A percentile compares a stretch with the other conserved stretches of the same genome.
Evolutionary conservation across 164 flowering plant genomes (phyloP).

Genomic region (Magnolia officinalis): DNA sequence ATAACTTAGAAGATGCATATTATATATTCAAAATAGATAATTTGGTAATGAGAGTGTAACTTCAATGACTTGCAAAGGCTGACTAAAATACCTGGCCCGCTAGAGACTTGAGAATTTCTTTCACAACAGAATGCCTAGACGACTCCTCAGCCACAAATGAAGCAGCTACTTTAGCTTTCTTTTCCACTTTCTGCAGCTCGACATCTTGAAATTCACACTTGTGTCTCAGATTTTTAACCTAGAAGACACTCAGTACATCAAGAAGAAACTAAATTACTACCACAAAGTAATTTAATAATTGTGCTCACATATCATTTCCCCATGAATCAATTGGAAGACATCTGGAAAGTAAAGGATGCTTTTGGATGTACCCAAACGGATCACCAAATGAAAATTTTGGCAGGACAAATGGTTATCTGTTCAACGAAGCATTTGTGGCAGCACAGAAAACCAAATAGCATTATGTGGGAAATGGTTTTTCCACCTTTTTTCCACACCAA

Average conservation of each 20-base stretch:
- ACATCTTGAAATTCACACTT: conserved; percentile 54
- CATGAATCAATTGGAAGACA: not conserved
- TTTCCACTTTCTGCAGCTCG: conserved; percentile 49
- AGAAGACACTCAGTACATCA: not conserved
- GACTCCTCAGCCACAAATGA: conserved; percentile 45
- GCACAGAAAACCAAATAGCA: too few species aligned
- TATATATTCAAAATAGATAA: too few species aligned
- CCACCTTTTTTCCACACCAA: too few species aligned
- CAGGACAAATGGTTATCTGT: not conserved
- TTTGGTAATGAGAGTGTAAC: too few species aligned
- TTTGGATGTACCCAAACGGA: not conserved
- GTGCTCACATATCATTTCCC: not conserved
- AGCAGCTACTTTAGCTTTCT: conserved; percentile 42
- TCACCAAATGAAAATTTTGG: not conserved
- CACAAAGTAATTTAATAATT: not conserved
- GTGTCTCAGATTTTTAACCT: conserved; percentile 63
- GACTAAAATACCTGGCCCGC: conserved; percentile 48
- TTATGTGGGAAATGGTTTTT: too few species aligned
- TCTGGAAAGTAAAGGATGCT: not conserved
- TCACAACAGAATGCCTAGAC: conserved; percentile 40
- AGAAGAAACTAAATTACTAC: too few species aligned
- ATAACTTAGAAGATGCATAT: too few species aligned
- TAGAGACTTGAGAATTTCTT: conserved; percentile 47
- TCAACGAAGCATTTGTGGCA: not conserved
- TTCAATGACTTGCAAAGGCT: too few species aligned